phyloP scores from a whole-genome alignment of 192 early-diverging fungal genomes.

The Coemansia sp. region DNA sequence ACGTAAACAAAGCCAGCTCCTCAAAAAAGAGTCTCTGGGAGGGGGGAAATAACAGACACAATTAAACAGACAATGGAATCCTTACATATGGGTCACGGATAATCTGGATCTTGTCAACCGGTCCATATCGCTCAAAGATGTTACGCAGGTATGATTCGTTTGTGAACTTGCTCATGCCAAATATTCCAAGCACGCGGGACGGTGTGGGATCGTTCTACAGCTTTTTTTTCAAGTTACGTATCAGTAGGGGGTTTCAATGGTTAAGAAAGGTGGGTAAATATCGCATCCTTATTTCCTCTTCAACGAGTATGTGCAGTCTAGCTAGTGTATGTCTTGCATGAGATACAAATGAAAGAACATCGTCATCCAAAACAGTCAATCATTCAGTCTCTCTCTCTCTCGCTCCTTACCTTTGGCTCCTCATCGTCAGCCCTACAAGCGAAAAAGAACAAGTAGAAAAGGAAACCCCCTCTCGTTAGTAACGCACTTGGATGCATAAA shows the following conservation, averaged over 20 bases:
- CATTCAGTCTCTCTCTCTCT: too few relatives aligned
- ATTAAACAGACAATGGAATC: neutral
- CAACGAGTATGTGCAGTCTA: too few relatives aligned
- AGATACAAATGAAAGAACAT: neutral
- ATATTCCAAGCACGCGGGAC: constrained; percentile 45
- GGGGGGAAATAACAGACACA: neutral
- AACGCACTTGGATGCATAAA: neutral
- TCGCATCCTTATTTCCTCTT: too few relatives aligned
- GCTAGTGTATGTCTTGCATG: neutral
- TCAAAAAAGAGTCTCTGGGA: neutral
- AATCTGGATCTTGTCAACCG: constrained; percentile 36
- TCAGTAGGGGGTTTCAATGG: neutral
- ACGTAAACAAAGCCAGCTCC: too few relatives aligned
- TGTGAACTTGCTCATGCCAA: constrained; percentile 57
- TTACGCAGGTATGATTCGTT: constrained; percentile 36
- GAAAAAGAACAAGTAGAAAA: neutral
- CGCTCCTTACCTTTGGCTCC: constrained; percentile 19
- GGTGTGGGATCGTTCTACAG: constrained; percentile 31
- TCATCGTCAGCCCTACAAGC: constrained; percentile 12
- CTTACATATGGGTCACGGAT: constrained; percentile 55
- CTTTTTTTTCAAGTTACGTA: neutral
- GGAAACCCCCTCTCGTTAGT: neutral
- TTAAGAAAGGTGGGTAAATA: neutral
- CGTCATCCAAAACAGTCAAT: too few relatives aligned
- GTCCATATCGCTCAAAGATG: constrained; percentile 40